Evolutionary conservation across 1,139 yeast genomes (phyloP), one percentile per base, ranked within the genome.

Genomic region (Saccharomyces hybrid): DNA sequence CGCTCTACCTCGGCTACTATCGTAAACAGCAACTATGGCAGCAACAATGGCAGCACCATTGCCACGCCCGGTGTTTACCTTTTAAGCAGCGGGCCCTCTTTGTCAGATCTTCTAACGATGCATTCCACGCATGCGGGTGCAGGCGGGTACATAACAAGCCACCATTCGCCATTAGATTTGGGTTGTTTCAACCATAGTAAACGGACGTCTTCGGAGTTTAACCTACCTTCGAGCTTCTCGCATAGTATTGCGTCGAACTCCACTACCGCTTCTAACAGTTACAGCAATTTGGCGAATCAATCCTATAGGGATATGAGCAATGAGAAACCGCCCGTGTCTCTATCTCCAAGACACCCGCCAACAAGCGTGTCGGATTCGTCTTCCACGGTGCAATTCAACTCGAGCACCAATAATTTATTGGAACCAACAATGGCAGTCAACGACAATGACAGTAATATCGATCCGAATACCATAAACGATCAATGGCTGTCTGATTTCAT

Each of bases 401-500:
- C 26, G 3, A 20, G 44, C 44, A 11, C 44, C 26, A 38, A 38
- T 20, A 16, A 20, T 38, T 38, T 5, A 20, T 4, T 38, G 44
- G 44, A 38, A 20, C 26, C 44, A 2, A 9, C 4, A 5, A 20
- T 20, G 25, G 25, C 0, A 13, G 0, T 9, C 1, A 38, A 38
- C 11, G 44, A 38, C 11, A 11, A 16, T 4, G 25, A 38, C 5
- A 38, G 44, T 11, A 38, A 38, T 4, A 4, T 20, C 25, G 44
- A 38, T 38, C 44, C 44, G 5, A 8, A 8, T 38, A 2, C 32
- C 32, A 28, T 26, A 46, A 6, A 73, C 54, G 77, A 80, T 58
- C 83, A 85, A 65, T 80, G 95, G 95, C 64, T 88, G 51, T 76
- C 81, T 58, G 85, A 83, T 69, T 81, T 84, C 57, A 80, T 83